Percentiles rank a stretch among this genome's conserved stretches.
These are phyloP conservation scores for Lunularia cruciata DNA, from an alignment of 225 moss, liverwort and hornwort species.

Conservation along the genomic window DNA sequence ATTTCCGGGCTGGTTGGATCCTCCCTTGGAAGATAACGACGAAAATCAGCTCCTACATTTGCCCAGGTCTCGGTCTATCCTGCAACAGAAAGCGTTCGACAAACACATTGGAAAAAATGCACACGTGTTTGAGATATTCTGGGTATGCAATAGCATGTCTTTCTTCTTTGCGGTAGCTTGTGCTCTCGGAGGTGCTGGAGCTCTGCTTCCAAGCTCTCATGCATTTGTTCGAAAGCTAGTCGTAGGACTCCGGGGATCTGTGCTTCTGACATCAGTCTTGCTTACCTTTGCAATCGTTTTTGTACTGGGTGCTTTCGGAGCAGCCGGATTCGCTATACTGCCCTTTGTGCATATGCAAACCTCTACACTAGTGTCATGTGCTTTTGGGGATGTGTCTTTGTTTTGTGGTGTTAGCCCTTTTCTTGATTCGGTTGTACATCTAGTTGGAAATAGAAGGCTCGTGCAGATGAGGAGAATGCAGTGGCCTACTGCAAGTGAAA, in stretches of 20 bases:
- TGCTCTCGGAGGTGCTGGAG: constrained; percentile 33
- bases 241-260: constrained; percentile 21
- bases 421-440: too few species aligned
- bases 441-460: too few species aligned
- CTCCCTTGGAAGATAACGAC: constrained; percentile 23
- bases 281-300: constrained; percentile 31
- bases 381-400: too few species aligned
- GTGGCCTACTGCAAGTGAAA: too few species aligned
- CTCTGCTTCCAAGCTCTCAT: constrained; percentile 22
- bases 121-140: constrained; percentile 23
- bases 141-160: constrained; percentile 39
- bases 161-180: constrained; percentile 42
- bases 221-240: constrained; percentile 33
- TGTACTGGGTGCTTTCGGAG: constrained; percentile 38
- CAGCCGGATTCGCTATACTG: constrained; percentile 41
- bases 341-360: constrained; percentile 22
- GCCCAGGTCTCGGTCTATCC: too few species aligned
- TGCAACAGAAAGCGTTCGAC: too few species aligned
- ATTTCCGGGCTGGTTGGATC: constrained; percentile 47
- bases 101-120: too few species aligned
- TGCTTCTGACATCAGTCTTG: constrained; percentile 27
- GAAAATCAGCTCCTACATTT: too few species aligned
- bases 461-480: too few species aligned
- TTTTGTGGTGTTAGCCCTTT: too few species aligned
- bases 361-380: too few species aligned